Conservation (phyloP, 164 flowering plant species). For the Nymphaea thermarum region DNA sequence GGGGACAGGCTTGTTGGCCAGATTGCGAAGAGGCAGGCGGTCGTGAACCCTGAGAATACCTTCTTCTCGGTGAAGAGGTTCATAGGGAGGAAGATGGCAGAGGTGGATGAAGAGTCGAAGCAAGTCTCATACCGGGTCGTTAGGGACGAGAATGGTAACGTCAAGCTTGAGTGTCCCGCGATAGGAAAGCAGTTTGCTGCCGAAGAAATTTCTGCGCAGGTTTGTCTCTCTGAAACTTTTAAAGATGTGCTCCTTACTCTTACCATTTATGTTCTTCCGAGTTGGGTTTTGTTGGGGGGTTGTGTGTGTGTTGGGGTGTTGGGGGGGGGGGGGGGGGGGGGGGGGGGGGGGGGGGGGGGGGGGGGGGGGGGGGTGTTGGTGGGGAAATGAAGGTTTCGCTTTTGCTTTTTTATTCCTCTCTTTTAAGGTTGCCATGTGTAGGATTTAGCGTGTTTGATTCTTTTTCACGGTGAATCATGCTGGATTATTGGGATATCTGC, state of each 20-base stretch:
- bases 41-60: constrained; percentile 86
- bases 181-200: constrained; percentile 66
- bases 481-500: too few relatives aligned
- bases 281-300: too few relatives aligned
- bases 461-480: too few relatives aligned
- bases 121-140: constrained; percentile 52
- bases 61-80: constrained; percentile 77
- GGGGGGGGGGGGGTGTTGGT: too few relatives aligned
- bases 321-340: too few relatives aligned
- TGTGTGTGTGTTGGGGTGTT: too few relatives aligned
- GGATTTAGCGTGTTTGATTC: too few relatives aligned
- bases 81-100: constrained; percentile 66
- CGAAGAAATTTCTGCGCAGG: constrained; percentile 76
- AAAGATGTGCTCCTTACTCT: constrained; percentile 10
- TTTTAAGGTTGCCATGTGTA: too few relatives aligned
- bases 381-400: too few relatives aligned
- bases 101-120: constrained; percentile 55
- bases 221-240: constrained; percentile 6
- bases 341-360: too few relatives aligned
- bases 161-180: constrained; percentile 65
- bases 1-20: constrained; percentile 88
- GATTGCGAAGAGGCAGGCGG: constrained; percentile 93
- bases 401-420: too few relatives aligned
- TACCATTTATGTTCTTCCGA: constrained; percentile 13
- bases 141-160: constrained; percentile 63